Evolutionary conservation across 2,329 filamentous ascomycete species (phyloP), one percentile per base, ranked within the genome.

Genomic region (Orbilia blumenaviensis): DNA sequence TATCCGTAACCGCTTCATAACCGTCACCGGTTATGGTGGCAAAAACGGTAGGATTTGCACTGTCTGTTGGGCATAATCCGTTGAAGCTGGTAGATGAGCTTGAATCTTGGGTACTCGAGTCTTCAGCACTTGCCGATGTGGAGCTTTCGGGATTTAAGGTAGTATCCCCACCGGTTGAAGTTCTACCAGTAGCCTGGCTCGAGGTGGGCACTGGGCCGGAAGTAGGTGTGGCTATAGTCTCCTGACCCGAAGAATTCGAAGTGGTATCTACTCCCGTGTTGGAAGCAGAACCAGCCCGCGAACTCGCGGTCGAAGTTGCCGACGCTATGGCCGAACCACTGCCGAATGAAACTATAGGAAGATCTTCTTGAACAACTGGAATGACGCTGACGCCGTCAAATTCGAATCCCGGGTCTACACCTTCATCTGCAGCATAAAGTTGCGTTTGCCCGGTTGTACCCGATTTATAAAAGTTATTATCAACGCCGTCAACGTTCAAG

Each of bases 401-500:
- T 1, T 61, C 36, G 6, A 36, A 21, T 8, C 56, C 56, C n/a
- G 56, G 56, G n/a, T 61, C 56, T 29, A 42, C 14, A 3, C 36
- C 56, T 29, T 61, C 56, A 10, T 44, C 56, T 16, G 23, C 56
- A 12, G 36, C 27, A 10, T 61, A 61, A 4, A 61, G 36, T 6
- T 44, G 12, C 6, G 34, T 44, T 18, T 61, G 21, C 2, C 56
- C 41, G 2, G 56, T 44, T 16, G 29, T 21, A 21, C n/a, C 41
- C 34, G 56, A 61, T 27, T 44, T 44, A 16, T 61, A 61, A 23
- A 61, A 61, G n/a, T 44, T 25, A 18, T 44, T 29, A 32, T 44
- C 27, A 8, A 34, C n/a, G 3, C 56, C 36, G n/a, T 61, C 41
- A 8, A 41, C 41, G 10, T 41, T 44, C 21, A 61, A 29, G 5